Evolutionary conservation across 768 basidiomycete genomes (phyloP).

Genomic region (Flagelloscypha sp.): DNA sequence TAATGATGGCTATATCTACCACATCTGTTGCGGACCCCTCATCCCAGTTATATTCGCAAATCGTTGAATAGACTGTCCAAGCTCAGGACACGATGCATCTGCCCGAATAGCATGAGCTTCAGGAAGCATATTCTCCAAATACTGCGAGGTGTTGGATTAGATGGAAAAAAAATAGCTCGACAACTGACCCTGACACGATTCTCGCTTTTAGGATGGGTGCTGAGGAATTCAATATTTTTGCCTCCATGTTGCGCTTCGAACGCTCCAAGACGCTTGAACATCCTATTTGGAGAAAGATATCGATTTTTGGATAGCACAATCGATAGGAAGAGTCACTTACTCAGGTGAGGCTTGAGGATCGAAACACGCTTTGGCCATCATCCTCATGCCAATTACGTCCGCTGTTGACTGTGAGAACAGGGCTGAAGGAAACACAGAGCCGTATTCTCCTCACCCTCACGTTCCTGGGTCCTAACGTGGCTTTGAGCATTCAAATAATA

Average conservation of each 20-base stretch:
- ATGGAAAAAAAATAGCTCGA: neutral
- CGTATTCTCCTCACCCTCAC: conserved; percentile 48
- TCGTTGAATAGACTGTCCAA: no score
- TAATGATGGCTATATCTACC: no score
- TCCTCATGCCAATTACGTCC: conserved; percentile 74
- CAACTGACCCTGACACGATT: conserved; percentile 61
- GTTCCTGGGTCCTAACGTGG: conserved; percentile 73
- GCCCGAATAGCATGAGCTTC: conserved; percentile 49
- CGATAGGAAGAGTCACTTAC: conserved; percentile 31
- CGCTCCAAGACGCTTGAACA: conserved; percentile 61
- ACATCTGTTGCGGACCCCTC: no score
- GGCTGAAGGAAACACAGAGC: neutral
- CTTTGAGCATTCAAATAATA: conserved; percentile 70
- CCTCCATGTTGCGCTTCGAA: conserved; percentile 36
- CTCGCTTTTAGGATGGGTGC: conserved; percentile 73
- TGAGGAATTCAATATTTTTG: conserved; percentile 48
- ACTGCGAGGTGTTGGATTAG: conserved; percentile 21
- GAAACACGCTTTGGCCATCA: conserved; percentile 82
- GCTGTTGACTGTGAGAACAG: conserved; percentile 34
- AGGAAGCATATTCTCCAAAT: conserved; percentile 45
- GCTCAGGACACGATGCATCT: no score
- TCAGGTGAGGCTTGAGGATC: conserved; percentile 69
- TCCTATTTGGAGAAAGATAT: conserved; percentile 28
- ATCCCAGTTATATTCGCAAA: no score
- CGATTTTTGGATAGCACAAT: neutral